A percentile compares a stretch with the other conserved stretches of the same genome.
phyloP scores from a whole-genome alignment of 2,329 filamentous ascomycete species.

The Alternaria hordeiaustralica region DNA sequence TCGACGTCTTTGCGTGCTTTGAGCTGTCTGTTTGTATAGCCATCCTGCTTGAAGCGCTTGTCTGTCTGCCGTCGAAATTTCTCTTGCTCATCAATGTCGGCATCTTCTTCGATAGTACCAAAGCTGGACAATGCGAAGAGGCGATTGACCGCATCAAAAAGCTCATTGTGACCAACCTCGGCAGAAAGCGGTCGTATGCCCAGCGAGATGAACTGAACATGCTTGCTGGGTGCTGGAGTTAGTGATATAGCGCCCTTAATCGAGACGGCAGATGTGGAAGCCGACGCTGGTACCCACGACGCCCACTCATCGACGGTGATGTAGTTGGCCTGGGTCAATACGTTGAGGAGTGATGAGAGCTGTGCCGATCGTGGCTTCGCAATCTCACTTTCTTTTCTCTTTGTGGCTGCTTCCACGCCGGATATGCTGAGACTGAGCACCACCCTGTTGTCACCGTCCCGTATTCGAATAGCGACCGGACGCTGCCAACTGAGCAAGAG shows the following conservation, averaged over 20 bases:
- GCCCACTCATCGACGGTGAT: conserved; percentile 59
- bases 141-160: conserved; percentile 81
- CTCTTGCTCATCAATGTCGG: conserved; percentile 46
- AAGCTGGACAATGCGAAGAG: conserved; percentile 80
- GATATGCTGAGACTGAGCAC: conserved; percentile 42
- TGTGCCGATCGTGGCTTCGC: conserved; percentile 22
- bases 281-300: conserved; percentile 75
- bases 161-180: conserved; percentile 63
- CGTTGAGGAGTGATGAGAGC: conserved; percentile 30
- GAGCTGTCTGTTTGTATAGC: conserved; percentile 59
- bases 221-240: conserved; percentile 72
- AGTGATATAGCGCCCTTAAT: conserved; percentile 76
- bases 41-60: conserved; percentile 54
- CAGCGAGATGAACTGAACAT: conserved; percentile 80
- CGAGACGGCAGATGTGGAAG: conserved; percentile 65
- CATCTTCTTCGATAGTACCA: conserved; percentile 63
- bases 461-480: conserved; percentile 64
- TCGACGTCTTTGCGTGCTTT: conserved; percentile 72
- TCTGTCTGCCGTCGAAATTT: conserved; percentile 47
- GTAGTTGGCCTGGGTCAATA: conserved; percentile 72
- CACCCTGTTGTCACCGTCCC: conserved; percentile 56
- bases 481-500: conserved; percentile 74
- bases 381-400: background rate
- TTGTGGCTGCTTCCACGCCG: background rate
- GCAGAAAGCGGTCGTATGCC: conserved; percentile 71